Evolutionary conservation across 371 early-diverging fungal genomes (phyloP).

Genomic region (Lichtheimia ornata): DNA sequence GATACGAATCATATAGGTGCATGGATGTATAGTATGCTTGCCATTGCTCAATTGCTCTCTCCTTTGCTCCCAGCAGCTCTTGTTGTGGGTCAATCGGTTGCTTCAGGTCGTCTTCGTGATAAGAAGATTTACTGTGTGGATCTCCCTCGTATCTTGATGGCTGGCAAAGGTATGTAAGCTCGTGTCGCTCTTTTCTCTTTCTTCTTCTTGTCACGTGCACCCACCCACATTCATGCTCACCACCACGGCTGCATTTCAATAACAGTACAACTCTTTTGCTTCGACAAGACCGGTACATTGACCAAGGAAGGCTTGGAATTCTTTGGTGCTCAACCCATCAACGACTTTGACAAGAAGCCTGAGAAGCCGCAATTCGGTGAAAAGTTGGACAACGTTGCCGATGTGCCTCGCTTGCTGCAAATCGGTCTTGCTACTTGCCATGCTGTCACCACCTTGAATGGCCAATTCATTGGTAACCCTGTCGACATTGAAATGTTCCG

Average conservation of each 20-base stretch:
- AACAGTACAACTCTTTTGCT: conserved; percentile 78
- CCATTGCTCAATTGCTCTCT: conserved; percentile 64
- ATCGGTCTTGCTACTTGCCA: conserved; percentile 79
- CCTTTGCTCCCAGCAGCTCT: conserved; percentile 75
- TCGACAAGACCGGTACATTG: conserved; percentile 87
- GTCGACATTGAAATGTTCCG: conserved; percentile 87
- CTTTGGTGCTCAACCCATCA: conserved; percentile 29
- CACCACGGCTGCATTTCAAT: no score
- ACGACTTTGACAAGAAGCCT: conserved; percentile 43
- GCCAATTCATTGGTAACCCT: conserved; percentile 79
- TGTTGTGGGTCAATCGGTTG: conserved; percentile 71
- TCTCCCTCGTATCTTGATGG: conserved; percentile 65
- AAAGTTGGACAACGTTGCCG: conserved; percentile 20
- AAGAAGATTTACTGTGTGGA: conserved; percentile 72
- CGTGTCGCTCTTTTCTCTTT: no score
- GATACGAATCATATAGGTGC: no score
- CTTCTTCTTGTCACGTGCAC: conserved; percentile 16
- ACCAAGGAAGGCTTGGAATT: conserved; percentile 80
- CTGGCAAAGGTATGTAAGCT: neutral
- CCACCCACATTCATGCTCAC: conserved; percentile 55
- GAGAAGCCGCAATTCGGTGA: conserved; percentile 52
- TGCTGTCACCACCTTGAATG: conserved; percentile 66
- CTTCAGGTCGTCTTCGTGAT: conserved; percentile 61
- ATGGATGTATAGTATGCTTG: conserved; percentile 65
- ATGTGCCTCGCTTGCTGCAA: conserved; percentile 23